Conservation (phyloP, 1,139 yeast genomes). For the Geotrichum cucujoidarum region DNA sequence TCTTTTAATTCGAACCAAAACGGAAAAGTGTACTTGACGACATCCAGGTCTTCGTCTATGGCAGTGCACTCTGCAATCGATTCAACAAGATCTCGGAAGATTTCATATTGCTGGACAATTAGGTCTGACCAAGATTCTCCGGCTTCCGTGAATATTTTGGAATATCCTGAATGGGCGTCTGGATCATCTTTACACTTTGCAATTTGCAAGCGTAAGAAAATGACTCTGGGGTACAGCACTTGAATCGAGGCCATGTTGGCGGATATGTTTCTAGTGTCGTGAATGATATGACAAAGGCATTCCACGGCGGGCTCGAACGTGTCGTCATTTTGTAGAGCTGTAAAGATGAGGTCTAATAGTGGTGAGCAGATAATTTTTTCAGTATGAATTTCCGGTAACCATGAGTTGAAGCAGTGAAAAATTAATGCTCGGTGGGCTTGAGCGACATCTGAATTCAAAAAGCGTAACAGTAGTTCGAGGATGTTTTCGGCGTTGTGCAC, state of each 20-base stretch:
- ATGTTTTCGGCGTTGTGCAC: constrained; percentile 66
- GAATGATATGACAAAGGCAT: constrained; percentile 70
- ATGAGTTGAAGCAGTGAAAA: constrained; percentile 74
- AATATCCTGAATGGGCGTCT: constrained; percentile 65
- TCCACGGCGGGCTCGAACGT: constrained; percentile 83
- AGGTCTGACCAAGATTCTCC: constrained; percentile 94
- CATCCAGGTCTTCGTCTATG: constrained; percentile 75
- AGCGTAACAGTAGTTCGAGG: constrained; percentile 47
- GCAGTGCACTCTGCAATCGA: constrained; percentile 60
- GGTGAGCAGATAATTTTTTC: constrained; percentile 59
- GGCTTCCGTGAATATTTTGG: constrained; percentile 81
- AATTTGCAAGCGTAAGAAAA: constrained; percentile 53
- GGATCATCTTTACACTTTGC: constrained; percentile 52
- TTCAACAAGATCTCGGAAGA: constrained; percentile 71
- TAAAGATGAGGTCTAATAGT: constrained; percentile 63
- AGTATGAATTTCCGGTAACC: constrained; percentile 83
- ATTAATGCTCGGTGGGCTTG: constrained; percentile 41
- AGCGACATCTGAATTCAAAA: constrained; percentile 41
- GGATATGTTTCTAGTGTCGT: constrained; percentile 71
- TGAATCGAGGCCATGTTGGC: constrained; percentile 50
- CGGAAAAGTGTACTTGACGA: constrained; percentile 83
- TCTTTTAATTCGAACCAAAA: constrained; percentile 87
- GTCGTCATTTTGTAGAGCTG: constrained; percentile 56
- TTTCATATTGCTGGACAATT: constrained; percentile 66
- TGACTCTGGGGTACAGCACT: constrained; percentile 62